Evolutionary conservation across 306 rosid species (phyloP).

Genomic region (Albizia julibrissin): DNA sequence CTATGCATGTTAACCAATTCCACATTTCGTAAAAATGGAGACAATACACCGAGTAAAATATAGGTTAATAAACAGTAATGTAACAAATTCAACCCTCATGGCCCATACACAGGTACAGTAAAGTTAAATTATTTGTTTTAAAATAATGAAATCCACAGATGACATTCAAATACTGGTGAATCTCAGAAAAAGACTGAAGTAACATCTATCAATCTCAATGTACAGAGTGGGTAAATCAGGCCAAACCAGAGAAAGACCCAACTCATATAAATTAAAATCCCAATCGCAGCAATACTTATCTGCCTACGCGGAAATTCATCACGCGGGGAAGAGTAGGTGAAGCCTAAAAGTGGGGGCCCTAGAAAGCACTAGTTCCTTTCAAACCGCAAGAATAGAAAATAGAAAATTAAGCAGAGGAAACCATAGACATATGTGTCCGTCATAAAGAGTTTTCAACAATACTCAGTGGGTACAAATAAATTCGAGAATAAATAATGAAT

Average conservation of each 20-base stretch:
- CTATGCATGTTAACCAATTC: neutral
- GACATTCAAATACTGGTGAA: neutral
- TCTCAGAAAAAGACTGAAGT: neutral
- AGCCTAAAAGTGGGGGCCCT: neutral
- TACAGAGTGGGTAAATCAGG: neutral
- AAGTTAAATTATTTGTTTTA: neutral
- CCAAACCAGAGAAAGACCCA: neutral
- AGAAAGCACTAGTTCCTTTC: neutral
- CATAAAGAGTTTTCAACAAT: neutral
- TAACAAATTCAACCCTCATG: neutral
- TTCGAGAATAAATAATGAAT: neutral
- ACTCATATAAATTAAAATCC: neutral
- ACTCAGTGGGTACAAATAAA: neutral
- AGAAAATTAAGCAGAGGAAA: neutral
- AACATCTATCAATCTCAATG: neutral
- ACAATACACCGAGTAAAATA: neutral
- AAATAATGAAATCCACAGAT: neutral
- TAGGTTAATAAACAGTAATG: neutral
- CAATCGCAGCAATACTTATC: neutral
- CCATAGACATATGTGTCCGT: neutral
- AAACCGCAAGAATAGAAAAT: neutral
- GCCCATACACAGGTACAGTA: neutral
- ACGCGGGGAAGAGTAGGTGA: neutral
- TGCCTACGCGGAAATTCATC: neutral
- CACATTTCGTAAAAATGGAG: neutral